Percentiles rank a stretch among this genome's conserved stretches.
Conservation (phyloP, 208 protist species). For the Trypanosoma melophagium region DNA sequence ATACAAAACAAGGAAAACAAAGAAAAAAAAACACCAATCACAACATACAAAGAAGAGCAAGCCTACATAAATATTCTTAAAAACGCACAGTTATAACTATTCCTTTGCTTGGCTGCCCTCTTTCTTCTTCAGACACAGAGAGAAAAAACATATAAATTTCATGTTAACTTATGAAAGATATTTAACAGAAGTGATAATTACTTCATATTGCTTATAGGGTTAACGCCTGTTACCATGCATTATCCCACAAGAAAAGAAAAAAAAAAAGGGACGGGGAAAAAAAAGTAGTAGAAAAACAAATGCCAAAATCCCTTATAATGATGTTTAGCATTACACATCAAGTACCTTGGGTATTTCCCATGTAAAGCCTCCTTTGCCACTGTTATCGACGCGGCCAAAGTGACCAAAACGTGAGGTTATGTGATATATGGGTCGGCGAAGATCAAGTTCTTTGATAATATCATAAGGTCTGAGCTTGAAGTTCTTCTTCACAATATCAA, state of each 20-base stretch:
- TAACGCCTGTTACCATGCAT: conserved; percentile 27
- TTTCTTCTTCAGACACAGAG: too few relatives aligned
- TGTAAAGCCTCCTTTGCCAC: conserved; percentile 91
- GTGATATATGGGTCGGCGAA: conserved; percentile 96
- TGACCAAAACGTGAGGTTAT: conserved; percentile 98
- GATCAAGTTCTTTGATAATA: conserved; percentile 96
- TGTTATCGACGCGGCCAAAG: conserved; percentile 96
- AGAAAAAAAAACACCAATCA: conserved; percentile 5
- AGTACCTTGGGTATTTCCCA: conserved; percentile 98
- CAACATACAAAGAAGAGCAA: too few relatives aligned
- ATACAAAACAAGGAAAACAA: conserved; percentile 3
- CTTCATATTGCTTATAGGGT: neutral
- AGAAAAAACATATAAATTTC: too few relatives aligned
- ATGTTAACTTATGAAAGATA: too few relatives aligned
- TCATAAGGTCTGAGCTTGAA: conserved; percentile 98
- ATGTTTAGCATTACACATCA: conserved; percentile 59
- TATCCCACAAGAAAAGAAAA: conserved; percentile 7
- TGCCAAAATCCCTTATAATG: neutral
- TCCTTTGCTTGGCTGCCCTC: neutral
- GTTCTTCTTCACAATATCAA: conserved; percentile 95
- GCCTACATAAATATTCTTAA: too few relatives aligned
- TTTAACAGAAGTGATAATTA: too few relatives aligned
- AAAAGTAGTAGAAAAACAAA: conserved; percentile 14
- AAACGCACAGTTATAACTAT: neutral
- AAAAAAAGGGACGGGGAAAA: conserved; percentile 24